Evolutionary conservation across 1,284 basidiomycete genomes (phyloP).

Genomic region (Ustilago xerochloae): DNA sequence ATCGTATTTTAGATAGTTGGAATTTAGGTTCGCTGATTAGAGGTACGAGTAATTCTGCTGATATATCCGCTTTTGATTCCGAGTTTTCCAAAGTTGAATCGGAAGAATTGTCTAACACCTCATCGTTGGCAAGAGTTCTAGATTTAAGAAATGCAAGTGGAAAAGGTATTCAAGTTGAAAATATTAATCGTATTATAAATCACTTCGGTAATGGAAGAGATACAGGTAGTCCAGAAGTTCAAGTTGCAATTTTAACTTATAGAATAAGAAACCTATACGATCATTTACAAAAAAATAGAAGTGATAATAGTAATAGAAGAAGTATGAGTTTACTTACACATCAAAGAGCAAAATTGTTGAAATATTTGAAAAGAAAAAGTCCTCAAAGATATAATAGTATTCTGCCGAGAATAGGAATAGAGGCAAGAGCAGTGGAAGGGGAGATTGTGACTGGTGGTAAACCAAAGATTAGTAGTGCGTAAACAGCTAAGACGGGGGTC

Average conservation of each 20-base stretch:
- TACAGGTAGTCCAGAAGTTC: constrained; percentile 85
- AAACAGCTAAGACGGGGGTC: background rate
- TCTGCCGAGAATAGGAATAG: constrained; percentile 80
- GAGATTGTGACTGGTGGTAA: constrained; percentile 74
- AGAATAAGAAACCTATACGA: constrained; percentile 83
- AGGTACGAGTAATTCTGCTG: constrained; percentile 43
- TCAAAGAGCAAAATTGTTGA: constrained; percentile 82
- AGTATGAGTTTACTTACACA: constrained; percentile 81
- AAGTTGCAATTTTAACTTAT: constrained; percentile 88
- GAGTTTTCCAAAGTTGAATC: constrained; percentile 49
- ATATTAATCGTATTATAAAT: constrained; percentile 80
- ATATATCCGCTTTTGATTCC: constrained; percentile 47
- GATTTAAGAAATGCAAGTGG: constrained; percentile 89
- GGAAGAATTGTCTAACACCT: constrained; percentile 75
- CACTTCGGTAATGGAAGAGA: constrained; percentile 78
- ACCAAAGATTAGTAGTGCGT: constrained; percentile 50
- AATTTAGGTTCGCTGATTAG: constrained; percentile 43
- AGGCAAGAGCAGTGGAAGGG: constrained; percentile 84
- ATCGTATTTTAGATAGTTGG: constrained; percentile 56
- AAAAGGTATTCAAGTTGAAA: constrained; percentile 84
- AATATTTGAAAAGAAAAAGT: constrained; percentile 79
- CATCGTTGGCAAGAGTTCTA: constrained; percentile 77
- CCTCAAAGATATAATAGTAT: constrained; percentile 80
- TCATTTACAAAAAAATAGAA: constrained; percentile 77
- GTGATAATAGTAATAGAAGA: constrained; percentile 82